Base-by-base conservation (phyloP, 1,139 yeast species). In the Zygosaccharomyces sapae region DNA sequence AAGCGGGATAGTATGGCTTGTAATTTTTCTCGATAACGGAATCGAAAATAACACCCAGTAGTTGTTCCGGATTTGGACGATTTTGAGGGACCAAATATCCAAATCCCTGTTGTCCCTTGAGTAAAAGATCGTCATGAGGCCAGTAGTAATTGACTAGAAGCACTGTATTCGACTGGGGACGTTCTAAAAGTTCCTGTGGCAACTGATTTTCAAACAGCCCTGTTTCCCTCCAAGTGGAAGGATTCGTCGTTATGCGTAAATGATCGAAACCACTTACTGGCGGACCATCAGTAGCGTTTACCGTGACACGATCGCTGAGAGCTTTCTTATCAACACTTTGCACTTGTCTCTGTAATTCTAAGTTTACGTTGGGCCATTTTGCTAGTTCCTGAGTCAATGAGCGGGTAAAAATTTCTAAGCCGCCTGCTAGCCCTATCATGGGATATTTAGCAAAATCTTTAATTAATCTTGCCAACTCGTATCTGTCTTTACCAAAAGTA, bases 11-110 rank as follows among this genome's bases (percentile, higher is more conserved):
- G 12, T 75, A 56, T 9, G 66, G 62, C 31, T 62, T 55, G 24
- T 76, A 70, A 49, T 75, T 69, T 53, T 74, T 71, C 61, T 82
- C 90, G 10, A 87, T 77, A 43, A 87, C 89, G 1, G 96, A 86
- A 64, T 92, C 97, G 66, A 86, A 92, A 29, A 92, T 88, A 1
- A 88, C 88, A 1, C 98, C 98, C 37, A 92, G 71, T 16, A 89
- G 68, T 19, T 78, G 73, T 44, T 81, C 83, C 0, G 79, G 76
- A 57, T 86, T 84, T 5, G 64, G 56, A 30, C 63, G 61, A 38
- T 68, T 68, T 61, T 68, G 74, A 34, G 98, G 98, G 2, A 88
- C 86, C 46, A 92, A 74, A 58, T 86, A 88, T 1, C 98, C 98
- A 72, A 92, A 92, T 43, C 97, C 96, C 43, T 75, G 67, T 38